These are phyloP conservation scores for Colletotrichum sp. DNA, from an alignment of 2,329 filamentous ascomycete genomes.

Conservation along the genomic window DNA sequence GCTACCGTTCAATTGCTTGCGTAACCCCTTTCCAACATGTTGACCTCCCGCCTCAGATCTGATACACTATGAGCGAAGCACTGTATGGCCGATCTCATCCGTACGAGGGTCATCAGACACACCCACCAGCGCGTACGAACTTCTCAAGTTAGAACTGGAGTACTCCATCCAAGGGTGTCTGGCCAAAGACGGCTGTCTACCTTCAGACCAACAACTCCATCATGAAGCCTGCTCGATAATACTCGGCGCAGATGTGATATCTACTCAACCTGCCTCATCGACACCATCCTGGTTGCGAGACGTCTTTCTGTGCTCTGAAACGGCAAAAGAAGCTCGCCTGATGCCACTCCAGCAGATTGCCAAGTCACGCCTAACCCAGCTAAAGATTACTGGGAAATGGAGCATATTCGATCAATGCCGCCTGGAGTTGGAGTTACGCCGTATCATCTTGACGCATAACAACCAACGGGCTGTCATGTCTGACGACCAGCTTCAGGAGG, in stretches of 20 bases:
- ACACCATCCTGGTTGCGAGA: constrained; percentile 27
- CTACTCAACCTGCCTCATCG: background rate
- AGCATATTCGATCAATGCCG: background rate
- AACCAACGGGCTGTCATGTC: background rate
- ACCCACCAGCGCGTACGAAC: constrained; percentile 33
- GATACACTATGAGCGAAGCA: constrained; percentile 39
- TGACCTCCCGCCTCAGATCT: constrained; percentile 38
- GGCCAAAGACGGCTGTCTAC: constrained; percentile 20
- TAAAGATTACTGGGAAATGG: background rate
- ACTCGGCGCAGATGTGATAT: constrained; percentile 25
- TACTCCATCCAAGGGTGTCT: constrained; percentile 26
- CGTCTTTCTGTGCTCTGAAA: constrained; percentile 1
- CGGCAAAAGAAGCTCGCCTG: constrained; percentile 19
- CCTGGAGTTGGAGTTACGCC: background rate
- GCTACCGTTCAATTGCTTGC: background rate
- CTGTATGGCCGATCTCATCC: constrained; percentile 30
- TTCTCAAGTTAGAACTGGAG: constrained; percentile 37
- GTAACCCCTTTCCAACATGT: constrained; percentile 28
- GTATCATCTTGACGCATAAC: background rate
- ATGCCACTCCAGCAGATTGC: background rate
- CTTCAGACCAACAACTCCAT: constrained; percentile 22
- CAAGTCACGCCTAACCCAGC: background rate
- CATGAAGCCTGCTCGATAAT: constrained; percentile 29
- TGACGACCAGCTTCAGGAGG: background rate
- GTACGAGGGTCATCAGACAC: constrained; percentile 13